phyloP scores from a whole-genome alignment of 169 alveolate species.

The Babesia gibsoni region DNA sequence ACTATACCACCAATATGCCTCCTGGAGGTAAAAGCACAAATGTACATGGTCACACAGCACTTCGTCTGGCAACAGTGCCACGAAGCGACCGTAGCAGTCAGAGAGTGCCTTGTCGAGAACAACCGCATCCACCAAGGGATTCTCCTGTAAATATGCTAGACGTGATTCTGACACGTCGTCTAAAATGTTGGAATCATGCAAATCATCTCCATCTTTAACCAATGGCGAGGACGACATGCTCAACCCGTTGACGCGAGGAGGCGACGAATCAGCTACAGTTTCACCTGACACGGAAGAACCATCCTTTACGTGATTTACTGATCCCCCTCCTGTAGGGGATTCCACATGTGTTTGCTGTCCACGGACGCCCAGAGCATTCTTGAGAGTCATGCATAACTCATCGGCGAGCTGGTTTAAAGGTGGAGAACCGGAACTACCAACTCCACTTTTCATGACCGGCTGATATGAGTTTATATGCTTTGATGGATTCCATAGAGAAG shows the following conservation, averaged over 20 bases:
- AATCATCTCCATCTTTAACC: background rate
- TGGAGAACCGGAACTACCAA: background rate
- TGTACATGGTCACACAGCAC: conserved; percentile 82
- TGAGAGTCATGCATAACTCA: background rate
- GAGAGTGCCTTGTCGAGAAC: conserved; percentile 74
- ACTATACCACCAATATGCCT: conserved; percentile 90
- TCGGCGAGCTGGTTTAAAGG: background rate
- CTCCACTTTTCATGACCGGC: background rate
- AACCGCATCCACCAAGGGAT: conserved; percentile 60
- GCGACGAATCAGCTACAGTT: background rate
- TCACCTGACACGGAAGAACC: background rate
- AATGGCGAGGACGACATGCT: background rate
- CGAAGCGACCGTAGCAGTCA: conserved; percentile 88
- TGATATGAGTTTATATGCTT: too few species aligned
- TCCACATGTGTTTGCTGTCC: background rate
- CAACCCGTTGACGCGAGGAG: too few species aligned
- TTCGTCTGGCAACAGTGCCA: conserved; percentile 85
- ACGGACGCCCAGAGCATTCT: background rate
- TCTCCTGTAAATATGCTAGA: background rate
- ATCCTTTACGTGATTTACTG: background rate
- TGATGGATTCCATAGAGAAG: too few species aligned
- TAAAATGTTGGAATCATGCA: background rate
- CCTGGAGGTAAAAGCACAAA: conserved; percentile 85
- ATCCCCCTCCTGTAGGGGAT: background rate
- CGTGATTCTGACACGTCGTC: background rate